A percentile compares a stretch with the other conserved stretches of the same genome.
phyloP scores from a whole-genome alignment of 306 rosid genomes.

The Hippophae tibetana region DNA sequence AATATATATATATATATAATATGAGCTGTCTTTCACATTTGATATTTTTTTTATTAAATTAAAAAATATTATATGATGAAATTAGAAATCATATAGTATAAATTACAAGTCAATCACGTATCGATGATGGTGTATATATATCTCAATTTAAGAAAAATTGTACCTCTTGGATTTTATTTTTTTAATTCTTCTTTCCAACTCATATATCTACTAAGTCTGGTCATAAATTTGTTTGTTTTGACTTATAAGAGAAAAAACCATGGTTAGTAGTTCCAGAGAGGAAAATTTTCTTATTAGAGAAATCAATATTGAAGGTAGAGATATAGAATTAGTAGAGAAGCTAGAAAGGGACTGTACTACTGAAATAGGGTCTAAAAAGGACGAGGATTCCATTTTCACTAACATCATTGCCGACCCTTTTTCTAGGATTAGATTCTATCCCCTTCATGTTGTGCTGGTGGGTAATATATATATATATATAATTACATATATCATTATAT shows the following conservation, averaged over 20 bases:
- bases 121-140: slow-evolving; percentile 11
- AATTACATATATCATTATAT: too few relatives aligned
- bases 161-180: slow-evolving; percentile 4
- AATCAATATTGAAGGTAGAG: slow-evolving; percentile 45
- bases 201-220: slow-evolving; percentile 4
- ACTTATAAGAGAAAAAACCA: slow-evolving; percentile 17
- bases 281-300: slow-evolving; percentile 50
- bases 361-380: slow-evolving; percentile 55
- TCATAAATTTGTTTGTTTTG: slow-evolving; percentile 17
- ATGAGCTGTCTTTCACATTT: neutral
- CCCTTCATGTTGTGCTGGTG: slow-evolving; percentile 66
- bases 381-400: slow-evolving; percentile 48
- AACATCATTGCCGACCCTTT: slow-evolving; percentile 58
- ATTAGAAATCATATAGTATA: too few relatives aligned
- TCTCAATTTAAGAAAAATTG: slow-evolving; percentile 24
- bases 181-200: slow-evolving; percentile 1
- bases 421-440: slow-evolving; percentile 67
- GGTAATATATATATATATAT: slow-evolving; percentile 18
- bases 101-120: too few relatives aligned
- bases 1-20: neutral
- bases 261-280: slow-evolving; percentile 33
- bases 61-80: neutral
- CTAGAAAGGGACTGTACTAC: slow-evolving; percentile 54
- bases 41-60: neutral
- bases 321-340: slow-evolving; percentile 61